Evolutionary conservation across 148 eudicot genomes (phyloP).

Genomic region (Rheum nobile): DNA sequence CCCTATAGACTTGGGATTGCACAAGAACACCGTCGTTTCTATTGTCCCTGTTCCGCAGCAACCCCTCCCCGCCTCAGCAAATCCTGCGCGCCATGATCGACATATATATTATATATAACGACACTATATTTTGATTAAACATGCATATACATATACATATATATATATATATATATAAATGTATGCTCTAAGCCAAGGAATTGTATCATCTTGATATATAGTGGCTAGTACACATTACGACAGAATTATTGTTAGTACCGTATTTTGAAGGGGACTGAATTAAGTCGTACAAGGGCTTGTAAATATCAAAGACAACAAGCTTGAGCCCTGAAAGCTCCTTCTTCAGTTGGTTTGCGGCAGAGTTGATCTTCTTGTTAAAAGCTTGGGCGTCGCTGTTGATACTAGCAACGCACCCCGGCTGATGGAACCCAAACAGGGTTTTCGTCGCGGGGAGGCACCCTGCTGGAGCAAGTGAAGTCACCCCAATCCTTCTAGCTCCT

Average conservation of each 20-base stretch:
- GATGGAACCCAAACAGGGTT: slow-evolving; percentile 56
- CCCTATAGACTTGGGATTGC: slow-evolving; percentile 71
- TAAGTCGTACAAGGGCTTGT: slow-evolving; percentile 65
- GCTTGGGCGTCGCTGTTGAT: slow-evolving; percentile 59
- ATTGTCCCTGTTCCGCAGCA: slow-evolving; percentile 87
- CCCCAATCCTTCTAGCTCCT: slow-evolving; percentile 90
- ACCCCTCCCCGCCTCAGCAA: slow-evolving; percentile 73
- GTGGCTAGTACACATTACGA: too few relatives aligned
- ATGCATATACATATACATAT: too few relatives aligned
- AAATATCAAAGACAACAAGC: slow-evolving; percentile 74
- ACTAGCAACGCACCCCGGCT: slow-evolving; percentile 52
- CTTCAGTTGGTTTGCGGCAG: slow-evolving; percentile 44
- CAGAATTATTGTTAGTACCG: too few relatives aligned
- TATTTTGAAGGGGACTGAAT: slow-evolving; percentile 42
- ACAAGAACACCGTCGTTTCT: slow-evolving; percentile 74
- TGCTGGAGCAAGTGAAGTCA: slow-evolving; percentile 78
- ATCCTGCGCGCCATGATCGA: slow-evolving; percentile 45
- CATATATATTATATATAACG: too few relatives aligned
- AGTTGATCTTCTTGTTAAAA: slow-evolving; percentile 72
- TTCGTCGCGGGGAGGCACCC: slow-evolving; percentile 70
- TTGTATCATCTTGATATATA: background rate
- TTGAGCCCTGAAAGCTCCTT: slow-evolving; percentile 63
- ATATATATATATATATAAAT: too few relatives aligned
- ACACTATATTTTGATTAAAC: too few relatives aligned
- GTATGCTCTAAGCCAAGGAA: too few relatives aligned